Base-by-base conservation (phyloP, 805 yeast genomes). In the Nakazawaea holstii region DNA sequence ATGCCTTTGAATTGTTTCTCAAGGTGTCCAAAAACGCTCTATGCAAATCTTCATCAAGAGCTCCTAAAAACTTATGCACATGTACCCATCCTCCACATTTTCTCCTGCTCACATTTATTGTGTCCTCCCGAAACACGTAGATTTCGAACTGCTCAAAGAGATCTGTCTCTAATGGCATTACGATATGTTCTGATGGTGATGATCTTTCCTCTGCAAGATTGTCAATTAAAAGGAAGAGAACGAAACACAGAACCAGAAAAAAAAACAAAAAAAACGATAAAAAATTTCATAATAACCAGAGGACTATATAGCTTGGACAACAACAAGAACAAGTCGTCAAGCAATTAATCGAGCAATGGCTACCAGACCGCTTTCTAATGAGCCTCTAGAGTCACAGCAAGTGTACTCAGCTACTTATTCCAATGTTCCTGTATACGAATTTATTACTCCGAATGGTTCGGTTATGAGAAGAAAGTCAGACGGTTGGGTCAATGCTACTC, bases 401-500 rank as follows among this genome's bases (percentile, higher is more conserved):
- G 72, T 85, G 35, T 85, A 83, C 61, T 83, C 90, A 1, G 94
- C 94, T 38, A 82, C 87, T 17, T 84, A 87, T 68, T 76, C 91
- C 39, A 80, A 89, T 56, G 86, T 88, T 45, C 87, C 94, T 60
- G 92, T 91, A 52, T 95, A 86, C 68, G 87, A 92, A 69, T 74
- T 82, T 55, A 67, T 79, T 30, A 78, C 78, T 54, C 77, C 82
- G 41, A 80, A 83, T 35, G 81, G 84, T 17, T 86, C 91, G 27
- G 82, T 86, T 9, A 86, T 86, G 94, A 75, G 91, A 65, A 67
- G 94, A 49, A 80, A 83, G 55, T 68, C 72, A 35, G 94, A 86
- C 60, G 84, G 84, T 48, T 86, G 92, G 92, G 87, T 85, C 49
- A 92, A 92, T 66, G 98, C 98, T 11, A 92, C 98, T 26, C 98